Evolutionary conservation across 208 protist species (phyloP).

Genomic region (Leishmania major): DNA sequence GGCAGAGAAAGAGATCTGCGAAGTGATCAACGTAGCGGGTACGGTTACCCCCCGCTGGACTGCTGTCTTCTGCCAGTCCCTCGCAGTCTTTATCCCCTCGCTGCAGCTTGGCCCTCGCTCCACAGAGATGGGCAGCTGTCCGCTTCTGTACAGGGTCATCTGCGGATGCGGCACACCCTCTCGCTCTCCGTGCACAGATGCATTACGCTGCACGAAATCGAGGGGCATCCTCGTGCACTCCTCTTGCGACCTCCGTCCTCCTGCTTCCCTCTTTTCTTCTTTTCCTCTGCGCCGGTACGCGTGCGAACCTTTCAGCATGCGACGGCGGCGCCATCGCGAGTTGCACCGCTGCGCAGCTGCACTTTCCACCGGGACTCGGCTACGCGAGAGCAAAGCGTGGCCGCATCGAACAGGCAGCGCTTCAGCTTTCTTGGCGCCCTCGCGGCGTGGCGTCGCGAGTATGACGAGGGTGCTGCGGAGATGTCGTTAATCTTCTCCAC

Average conservation of each 20-base stretch:
- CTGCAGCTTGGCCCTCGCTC: neutral
- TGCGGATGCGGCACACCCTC: neutral
- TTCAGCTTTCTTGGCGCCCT: neutral
- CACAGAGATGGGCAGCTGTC: neutral
- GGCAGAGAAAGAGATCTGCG: neutral
- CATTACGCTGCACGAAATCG: neutral
- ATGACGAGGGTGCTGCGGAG: neutral
- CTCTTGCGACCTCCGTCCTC: neutral
- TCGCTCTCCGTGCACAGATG: neutral
- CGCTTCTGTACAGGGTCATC: neutral
- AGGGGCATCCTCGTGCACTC: neutral
- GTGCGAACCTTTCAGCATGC: neutral
- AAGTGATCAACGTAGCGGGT: neutral
- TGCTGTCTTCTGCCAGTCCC: neutral
- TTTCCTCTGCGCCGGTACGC: neutral
- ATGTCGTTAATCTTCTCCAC: neutral
- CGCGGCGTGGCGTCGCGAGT: neutral
- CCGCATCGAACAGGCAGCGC: neutral
- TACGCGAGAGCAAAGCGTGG: neutral
- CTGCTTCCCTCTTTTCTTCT: neutral
- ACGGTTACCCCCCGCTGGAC: neutral
- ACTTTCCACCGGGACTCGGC: neutral
- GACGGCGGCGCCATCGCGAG: neutral
- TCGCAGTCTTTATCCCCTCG: neutral
- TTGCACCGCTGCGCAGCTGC: neutral